Evolutionary conservation across 2,329 filamentous ascomycete species (phyloP).

Genomic region (Exserohilum rostratum): DNA sequence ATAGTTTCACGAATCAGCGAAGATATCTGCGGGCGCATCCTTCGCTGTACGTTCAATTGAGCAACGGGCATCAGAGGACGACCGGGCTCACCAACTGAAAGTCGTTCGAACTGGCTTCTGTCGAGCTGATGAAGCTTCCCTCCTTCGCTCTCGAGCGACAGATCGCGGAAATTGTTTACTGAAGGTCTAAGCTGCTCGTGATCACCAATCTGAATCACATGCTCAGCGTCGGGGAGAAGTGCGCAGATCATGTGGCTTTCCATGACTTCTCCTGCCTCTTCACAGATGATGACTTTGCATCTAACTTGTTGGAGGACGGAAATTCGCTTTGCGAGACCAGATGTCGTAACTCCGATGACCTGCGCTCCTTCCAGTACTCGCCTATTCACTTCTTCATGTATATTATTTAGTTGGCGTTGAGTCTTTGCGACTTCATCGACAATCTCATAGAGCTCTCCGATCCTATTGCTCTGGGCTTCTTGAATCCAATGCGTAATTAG

Average conservation of each 20-base stretch:
- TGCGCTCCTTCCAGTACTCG: slow-evolving; percentile 51
- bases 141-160: slow-evolving; percentile 58
- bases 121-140: slow-evolving; percentile 63
- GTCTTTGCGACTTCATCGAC: slow-evolving; percentile 14
- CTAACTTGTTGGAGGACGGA: slow-evolving; percentile 56
- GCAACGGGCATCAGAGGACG: slow-evolving; percentile 32
- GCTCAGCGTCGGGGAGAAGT: slow-evolving; percentile 64
- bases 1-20: slow-evolving; percentile 62
- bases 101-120: slow-evolving; percentile 66
- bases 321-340: slow-evolving; percentile 63
- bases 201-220: slow-evolving; percentile 68
- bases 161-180: slow-evolving; percentile 58
- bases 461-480: slow-evolving; percentile 16
- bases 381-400: slow-evolving; percentile 50
- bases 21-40: slow-evolving; percentile 70
- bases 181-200: slow-evolving; percentile 67
- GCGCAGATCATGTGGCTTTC: slow-evolving; percentile 68
- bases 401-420: slow-evolving; percentile 19
- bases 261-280: slow-evolving; percentile 72
- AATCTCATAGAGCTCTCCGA: slow-evolving; percentile 21
- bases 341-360: slow-evolving; percentile 66
- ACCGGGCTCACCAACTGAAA: slow-evolving; percentile 47
- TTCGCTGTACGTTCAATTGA: slow-evolving; percentile 63
- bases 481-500: slow-evolving; percentile 24
- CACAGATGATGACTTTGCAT: slow-evolving; percentile 66